phyloP scores from a whole-genome alignment of 2,329 filamentous ascomycete genomes.

The Dothideomycetidae sp. region DNA sequence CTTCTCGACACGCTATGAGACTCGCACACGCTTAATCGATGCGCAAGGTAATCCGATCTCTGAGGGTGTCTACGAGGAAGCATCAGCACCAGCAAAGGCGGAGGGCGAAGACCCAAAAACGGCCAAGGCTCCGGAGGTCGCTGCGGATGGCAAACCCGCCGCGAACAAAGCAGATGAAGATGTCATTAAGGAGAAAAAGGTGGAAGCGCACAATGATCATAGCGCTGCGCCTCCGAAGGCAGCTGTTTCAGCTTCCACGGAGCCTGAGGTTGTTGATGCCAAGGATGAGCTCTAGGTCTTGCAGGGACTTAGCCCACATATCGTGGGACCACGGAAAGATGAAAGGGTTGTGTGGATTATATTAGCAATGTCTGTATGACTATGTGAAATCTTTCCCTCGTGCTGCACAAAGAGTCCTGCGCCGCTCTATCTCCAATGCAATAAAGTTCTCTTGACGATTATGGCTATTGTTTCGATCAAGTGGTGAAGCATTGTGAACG shows the following conservation, averaged over 20 bases:
- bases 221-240: neutral
- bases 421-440: no score
- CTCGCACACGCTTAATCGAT: constrained; percentile 74
- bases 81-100: constrained; percentile 18
- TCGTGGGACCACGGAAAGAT: no score
- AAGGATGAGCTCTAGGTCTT: no score
- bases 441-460: no score
- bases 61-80: constrained; percentile 25
- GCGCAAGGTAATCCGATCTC: constrained; percentile 63
- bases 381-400: no score
- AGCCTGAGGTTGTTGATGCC: constrained; percentile 13
- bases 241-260: constrained; percentile 8
- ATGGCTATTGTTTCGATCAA: no score
- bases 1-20: constrained; percentile 92
- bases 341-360: no score
- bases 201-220: constrained; percentile 18
- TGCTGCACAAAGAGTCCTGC: no score
- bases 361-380: no score
- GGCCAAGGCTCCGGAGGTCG: constrained; percentile 33
- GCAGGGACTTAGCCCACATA: no score
- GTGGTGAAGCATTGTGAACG: no score
- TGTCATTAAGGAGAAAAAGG: constrained; percentile 30
- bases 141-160: constrained; percentile 27
- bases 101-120: constrained; percentile 30
- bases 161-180: constrained; percentile 28